Conservation (phyloP, 345 rosid genomes). For the Sonneratia caseolaris region DNA sequence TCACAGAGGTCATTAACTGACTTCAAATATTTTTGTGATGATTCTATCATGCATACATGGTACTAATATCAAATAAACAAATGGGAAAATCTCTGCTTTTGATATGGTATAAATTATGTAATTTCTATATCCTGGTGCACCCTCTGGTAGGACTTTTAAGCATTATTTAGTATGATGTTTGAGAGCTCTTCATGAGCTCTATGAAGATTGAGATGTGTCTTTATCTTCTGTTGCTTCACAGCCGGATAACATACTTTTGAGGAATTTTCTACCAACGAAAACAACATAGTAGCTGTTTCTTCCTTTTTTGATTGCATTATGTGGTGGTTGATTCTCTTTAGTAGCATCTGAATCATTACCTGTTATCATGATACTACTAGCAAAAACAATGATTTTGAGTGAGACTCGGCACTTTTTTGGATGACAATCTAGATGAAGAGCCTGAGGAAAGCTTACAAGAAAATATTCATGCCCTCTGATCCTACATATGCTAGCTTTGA, state of each 20-base stretch:
- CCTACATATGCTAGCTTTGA: conserved; percentile 37
- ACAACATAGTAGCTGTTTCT: background rate
- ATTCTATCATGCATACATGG: background rate
- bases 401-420: conserved; percentile 8
- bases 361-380: background rate
- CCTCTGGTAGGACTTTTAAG: background rate
- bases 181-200: background rate
- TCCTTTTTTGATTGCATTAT: background rate
- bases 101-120: background rate
- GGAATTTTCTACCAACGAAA: too few relatives aligned
- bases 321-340: background rate
- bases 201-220: background rate
- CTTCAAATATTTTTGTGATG: background rate
- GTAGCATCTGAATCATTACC: background rate
- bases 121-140: background rate
- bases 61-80: background rate
- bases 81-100: background rate
- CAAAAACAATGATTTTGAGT: conserved; percentile 3
- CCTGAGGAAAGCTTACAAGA: conserved; percentile 65
- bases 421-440: conserved; percentile 51
- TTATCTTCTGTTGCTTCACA: background rate
- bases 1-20: conserved; percentile 40
- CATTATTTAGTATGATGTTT: background rate
- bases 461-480: conserved; percentile 64
- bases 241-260: too few relatives aligned